Conservation (phyloP, 2,329 filamentous ascomycete species). For the Colletotrichum sp. region DNA sequence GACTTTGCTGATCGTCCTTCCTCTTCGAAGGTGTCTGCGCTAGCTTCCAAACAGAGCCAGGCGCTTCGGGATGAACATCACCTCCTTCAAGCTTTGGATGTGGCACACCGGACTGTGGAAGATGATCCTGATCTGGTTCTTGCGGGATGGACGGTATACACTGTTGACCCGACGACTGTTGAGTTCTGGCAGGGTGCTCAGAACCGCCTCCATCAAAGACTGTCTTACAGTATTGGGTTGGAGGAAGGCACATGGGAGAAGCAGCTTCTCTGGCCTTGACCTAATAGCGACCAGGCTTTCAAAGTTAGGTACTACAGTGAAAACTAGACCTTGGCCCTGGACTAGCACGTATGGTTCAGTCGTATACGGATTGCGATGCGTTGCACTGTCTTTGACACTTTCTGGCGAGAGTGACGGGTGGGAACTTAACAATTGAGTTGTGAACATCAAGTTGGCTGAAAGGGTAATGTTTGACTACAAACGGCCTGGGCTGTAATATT, state of each 20-base stretch:
- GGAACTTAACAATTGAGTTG: no score
- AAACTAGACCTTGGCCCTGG: no score
- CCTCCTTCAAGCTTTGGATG: background rate
- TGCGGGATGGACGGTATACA: background rate
- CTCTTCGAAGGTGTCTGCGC: background rate
- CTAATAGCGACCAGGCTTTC: no score
- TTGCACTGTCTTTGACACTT: no score
- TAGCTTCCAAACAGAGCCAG: background rate
- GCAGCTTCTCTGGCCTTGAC: background rate
- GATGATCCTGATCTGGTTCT: background rate
- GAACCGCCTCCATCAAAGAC: background rate
- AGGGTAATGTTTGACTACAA: no score
- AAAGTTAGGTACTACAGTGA: no score
- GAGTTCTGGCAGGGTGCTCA: background rate
- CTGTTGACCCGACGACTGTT: background rate
- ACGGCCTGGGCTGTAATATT: no score
- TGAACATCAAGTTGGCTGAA: no score
- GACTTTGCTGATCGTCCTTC: background rate
- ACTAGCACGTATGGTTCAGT: no score
- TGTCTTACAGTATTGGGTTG: fast-evolving
- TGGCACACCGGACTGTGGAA: background rate
- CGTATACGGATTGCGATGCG: no score
- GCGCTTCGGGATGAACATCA: fast-evolving
- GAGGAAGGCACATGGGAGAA: fast-evolving
- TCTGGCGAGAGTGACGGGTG: no score